Conservation (phyloP, 768 basidiomycete genomes). For the Galerina sulciceps region DNA sequence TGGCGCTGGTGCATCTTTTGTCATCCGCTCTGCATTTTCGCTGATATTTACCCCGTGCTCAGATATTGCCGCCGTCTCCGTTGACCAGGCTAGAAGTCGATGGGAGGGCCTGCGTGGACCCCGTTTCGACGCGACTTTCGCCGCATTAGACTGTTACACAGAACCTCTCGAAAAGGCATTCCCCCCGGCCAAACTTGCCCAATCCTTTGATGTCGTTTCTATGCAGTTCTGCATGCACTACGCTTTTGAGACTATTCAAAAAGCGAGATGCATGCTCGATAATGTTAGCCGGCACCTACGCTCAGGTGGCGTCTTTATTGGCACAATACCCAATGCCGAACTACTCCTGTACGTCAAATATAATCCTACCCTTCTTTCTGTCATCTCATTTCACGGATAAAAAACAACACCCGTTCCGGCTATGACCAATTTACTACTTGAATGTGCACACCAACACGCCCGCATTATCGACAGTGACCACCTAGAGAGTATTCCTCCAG, state of each 20-base stretch:
- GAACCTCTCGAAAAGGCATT: conserved; percentile 74
- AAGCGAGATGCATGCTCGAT: conserved; percentile 89
- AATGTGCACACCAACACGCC: conserved; percentile 1
- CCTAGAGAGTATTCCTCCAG: conserved; percentile 69
- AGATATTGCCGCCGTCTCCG: conserved; percentile 91
- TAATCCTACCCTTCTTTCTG: neutral
- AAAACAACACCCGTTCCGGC: neutral
- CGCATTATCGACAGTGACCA: conserved; percentile 54
- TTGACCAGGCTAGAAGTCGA: conserved; percentile 85
- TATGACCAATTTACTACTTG: neutral
- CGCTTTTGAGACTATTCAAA: conserved; percentile 90
- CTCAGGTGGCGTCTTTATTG: conserved; percentile 89
- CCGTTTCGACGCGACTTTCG: conserved; percentile 81
- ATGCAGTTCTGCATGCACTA: conserved; percentile 99
- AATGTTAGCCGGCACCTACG: conserved; percentile 85
- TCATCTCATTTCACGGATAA: conserved; percentile 2
- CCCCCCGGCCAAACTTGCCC: conserved; percentile 57
- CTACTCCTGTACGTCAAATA: conserved; percentile 70
- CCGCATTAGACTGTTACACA: conserved; percentile 87
- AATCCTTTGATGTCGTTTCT: conserved; percentile 91
- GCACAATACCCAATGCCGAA: conserved; percentile 93
- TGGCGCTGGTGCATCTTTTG: conserved; percentile 66
- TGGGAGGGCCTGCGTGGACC: conserved; percentile 55
- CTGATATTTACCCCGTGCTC: conserved; percentile 5
- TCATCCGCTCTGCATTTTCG: neutral